A percentile compares a stretch with the other conserved stretches of the same genome.
These are phyloP conservation scores for Arachis monticola DNA, from an alignment of 331 rosid genomes.

Conservation along the genomic window DNA sequence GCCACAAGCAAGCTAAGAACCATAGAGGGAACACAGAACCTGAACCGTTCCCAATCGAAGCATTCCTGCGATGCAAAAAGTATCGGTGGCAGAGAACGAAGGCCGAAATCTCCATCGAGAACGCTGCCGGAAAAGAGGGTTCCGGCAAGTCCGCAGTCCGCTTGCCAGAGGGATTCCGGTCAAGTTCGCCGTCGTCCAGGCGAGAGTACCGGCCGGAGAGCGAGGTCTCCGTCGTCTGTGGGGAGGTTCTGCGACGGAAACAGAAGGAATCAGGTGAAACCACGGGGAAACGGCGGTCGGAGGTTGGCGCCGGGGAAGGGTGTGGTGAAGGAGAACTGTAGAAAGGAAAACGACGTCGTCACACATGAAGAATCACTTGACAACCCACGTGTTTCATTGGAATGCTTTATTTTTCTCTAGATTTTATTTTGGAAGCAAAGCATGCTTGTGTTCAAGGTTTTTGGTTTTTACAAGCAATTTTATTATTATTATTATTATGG, in stretches of 20 bases:
- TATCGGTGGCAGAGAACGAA: conserved; percentile 48
- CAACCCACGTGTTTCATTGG: conserved; percentile 77
- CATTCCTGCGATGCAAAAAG: conserved; percentile 48
- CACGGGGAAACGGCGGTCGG: conserved; percentile 38
- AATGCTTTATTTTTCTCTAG: conserved; percentile 95
- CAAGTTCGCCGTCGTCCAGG: conserved; percentile 50
- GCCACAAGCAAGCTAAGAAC: conserved; percentile 63
- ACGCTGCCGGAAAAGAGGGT: conserved; percentile 44
- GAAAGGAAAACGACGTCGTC: conserved; percentile 42
- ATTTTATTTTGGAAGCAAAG: conserved; percentile 1
- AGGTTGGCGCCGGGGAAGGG: conserved; percentile 29
- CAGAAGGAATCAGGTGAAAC: conserved; percentile 45
- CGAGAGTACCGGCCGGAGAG: conserved; percentile 46
- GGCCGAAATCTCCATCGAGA: conserved; percentile 48
- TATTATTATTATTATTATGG: no score
- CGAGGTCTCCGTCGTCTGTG: conserved; percentile 75
- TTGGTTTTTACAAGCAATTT: background rate
- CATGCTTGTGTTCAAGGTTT: conserved; percentile 10
- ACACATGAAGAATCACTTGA: conserved; percentile 62
- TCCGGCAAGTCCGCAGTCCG: conserved; percentile 30
- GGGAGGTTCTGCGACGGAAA: conserved; percentile 31
- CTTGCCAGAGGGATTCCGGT: conserved; percentile 48
- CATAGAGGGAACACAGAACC: conserved; percentile 49
- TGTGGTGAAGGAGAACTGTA: conserved; percentile 31
- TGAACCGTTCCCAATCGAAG: conserved; percentile 41